Percentiles rank a stretch among this genome's conserved stretches.
Conservation (phyloP, 352 stramenopile genomes). For the Phytophthora tubulina region DNA sequence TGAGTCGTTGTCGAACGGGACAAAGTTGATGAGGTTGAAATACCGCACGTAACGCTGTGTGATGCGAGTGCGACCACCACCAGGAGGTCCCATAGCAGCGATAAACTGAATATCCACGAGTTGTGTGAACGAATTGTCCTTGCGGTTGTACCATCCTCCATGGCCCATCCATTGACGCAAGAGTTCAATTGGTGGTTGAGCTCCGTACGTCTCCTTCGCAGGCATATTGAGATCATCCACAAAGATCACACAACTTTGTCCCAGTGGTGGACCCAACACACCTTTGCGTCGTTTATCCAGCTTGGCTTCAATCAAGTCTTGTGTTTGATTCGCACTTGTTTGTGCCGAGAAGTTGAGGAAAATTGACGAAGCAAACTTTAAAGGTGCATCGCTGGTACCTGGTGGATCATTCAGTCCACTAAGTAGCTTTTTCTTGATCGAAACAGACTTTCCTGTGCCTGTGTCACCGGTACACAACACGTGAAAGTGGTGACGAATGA, state of each 20-base stretch:
- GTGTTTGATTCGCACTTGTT: slow-evolving; percentile 94
- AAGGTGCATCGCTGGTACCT: slow-evolving; percentile 21
- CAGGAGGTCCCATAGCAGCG: slow-evolving; percentile 93
- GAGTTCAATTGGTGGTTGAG: slow-evolving; percentile 94
- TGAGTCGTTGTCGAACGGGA: slow-evolving; percentile 91
- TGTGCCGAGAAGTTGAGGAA: slow-evolving; percentile 95
- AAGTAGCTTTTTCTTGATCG: slow-evolving; percentile 94
- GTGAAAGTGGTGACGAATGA: slow-evolving; percentile 91
- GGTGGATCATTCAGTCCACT: slow-evolving; percentile 71
- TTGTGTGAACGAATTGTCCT: slow-evolving; percentile 93
- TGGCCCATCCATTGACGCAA: slow-evolving; percentile 95
- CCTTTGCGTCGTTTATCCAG: slow-evolving; percentile 95
- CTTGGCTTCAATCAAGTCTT: slow-evolving; percentile 95
- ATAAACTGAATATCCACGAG: slow-evolving; percentile 95
- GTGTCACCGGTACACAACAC: slow-evolving; percentile 94
- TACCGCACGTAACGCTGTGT: slow-evolving; percentile 94
- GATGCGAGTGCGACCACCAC: slow-evolving; percentile 92
- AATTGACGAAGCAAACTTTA: slow-evolving; percentile 81
- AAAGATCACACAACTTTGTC: slow-evolving; percentile 93
- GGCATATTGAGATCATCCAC: slow-evolving; percentile 97
- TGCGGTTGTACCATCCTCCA: slow-evolving; percentile 94
- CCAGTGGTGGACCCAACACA: slow-evolving; percentile 90
- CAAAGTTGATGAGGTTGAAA: slow-evolving; percentile 95
- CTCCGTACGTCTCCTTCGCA: slow-evolving; percentile 94
- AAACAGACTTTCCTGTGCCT: slow-evolving; percentile 95